Evolutionary conservation across 164 flowering plant species (phyloP).

Genomic region (Tetracentron sinense): DNA sequence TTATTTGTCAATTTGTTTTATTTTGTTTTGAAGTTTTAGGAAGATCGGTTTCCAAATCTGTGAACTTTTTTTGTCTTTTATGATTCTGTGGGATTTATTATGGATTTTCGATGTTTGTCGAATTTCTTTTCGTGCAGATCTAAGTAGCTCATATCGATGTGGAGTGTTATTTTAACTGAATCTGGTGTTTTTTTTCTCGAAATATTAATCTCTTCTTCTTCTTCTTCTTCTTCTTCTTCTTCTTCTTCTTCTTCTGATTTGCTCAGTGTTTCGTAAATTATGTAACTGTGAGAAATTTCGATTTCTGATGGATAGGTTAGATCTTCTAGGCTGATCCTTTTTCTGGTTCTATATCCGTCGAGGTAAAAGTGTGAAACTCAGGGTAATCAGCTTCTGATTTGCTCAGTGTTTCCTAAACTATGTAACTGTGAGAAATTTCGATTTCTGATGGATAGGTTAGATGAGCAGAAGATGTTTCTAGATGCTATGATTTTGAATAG

Average conservation of each 20-base stretch:
- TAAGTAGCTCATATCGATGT: constrained; percentile 16
- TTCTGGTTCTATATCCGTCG: too few relatives aligned
- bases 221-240: background rate
- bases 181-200: background rate
- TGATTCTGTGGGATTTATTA: background rate
- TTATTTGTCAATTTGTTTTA: background rate
- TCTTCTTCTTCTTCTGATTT: background rate
- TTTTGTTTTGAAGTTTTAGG: background rate
- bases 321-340: too few relatives aligned
- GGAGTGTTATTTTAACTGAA: background rate
- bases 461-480: too few relatives aligned
- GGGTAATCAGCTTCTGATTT: too few relatives aligned
- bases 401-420: background rate
- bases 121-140: constrained; percentile 2
- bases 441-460: background rate
- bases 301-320: background rate
- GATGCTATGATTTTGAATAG: too few relatives aligned
- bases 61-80: background rate
- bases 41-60: constrained; percentile 10
- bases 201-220: too few relatives aligned
- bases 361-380: too few relatives aligned
- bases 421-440: background rate
- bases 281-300: background rate
- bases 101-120: constrained; percentile 7
- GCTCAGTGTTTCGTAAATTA: background rate